Evolutionary conservation across 1,284 basidiomycete genomes (phyloP).

Genomic region (Athelia sp.): DNA sequence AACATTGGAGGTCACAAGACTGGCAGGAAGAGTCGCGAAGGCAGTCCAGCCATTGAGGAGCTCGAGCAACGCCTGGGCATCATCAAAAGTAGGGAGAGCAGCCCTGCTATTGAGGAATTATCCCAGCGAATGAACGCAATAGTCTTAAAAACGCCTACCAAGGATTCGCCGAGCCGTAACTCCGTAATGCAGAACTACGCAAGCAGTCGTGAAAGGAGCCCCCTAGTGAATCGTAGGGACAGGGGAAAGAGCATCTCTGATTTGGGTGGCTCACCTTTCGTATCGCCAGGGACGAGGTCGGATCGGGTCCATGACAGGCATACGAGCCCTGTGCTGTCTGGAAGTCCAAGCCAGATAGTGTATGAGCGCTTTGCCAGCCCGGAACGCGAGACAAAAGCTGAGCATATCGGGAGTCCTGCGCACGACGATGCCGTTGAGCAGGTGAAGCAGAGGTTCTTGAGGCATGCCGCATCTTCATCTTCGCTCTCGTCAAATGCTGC

Average conservation of each 20-base stretch:
- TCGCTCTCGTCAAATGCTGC: slow-evolving; percentile 9
- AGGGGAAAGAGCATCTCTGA: slow-evolving; percentile 7
- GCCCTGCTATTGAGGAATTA: slow-evolving; percentile 56
- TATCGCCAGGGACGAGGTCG: slow-evolving; percentile 2
- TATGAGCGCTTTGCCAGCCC: slow-evolving; percentile 25
- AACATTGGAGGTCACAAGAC: slow-evolving; percentile 36
- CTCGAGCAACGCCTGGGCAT: slow-evolving; percentile 54
- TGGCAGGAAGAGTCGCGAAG: slow-evolving; percentile 36
- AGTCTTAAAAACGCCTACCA: slow-evolving; percentile 28
- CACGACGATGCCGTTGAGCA: slow-evolving; percentile 53
- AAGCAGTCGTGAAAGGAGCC: slow-evolving; percentile 18
- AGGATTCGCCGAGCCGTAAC: slow-evolving; percentile 9
- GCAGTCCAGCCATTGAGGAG: slow-evolving; percentile 51
- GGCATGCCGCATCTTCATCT: slow-evolving; percentile 24
- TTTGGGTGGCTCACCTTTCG: slow-evolving; percentile 6
- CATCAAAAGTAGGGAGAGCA: slow-evolving; percentile 50
- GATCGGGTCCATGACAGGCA: background rate
- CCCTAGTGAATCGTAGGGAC: slow-evolving; percentile 23
- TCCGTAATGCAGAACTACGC: slow-evolving; percentile 17
- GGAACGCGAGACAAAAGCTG: slow-evolving; percentile 9
- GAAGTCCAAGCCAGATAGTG: slow-evolving; percentile 20
- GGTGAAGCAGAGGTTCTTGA: slow-evolving; percentile 58
- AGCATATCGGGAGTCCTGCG: slow-evolving; percentile 21
- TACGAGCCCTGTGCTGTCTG: background rate
- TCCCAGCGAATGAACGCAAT: slow-evolving; percentile 46